phyloP scores from a whole-genome alignment of 2,329 filamentous ascomycete genomes.

The Metarhizium humberi region DNA sequence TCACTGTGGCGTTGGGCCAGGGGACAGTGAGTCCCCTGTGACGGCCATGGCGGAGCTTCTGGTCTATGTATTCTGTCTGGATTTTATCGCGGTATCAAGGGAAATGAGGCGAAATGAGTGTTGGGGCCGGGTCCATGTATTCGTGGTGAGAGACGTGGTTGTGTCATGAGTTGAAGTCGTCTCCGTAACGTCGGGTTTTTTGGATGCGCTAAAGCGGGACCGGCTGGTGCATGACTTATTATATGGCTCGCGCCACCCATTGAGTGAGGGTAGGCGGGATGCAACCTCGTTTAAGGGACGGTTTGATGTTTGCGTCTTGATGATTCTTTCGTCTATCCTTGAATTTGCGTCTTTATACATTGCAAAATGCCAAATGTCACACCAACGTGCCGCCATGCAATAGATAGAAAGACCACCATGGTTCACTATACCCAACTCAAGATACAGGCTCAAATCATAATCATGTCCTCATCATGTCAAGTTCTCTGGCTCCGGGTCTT shows the following conservation, averaged over 20 bases:
- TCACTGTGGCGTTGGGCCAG: slow-evolving; percentile 6
- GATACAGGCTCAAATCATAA: too few relatives aligned
- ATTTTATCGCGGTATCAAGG: not conserved
- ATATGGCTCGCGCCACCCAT: not conserved
- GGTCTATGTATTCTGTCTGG: not conserved
- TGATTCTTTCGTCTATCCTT: too few relatives aligned
- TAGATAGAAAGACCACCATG: too few relatives aligned
- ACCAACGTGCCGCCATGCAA: too few relatives aligned
- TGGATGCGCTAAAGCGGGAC: not conserved
- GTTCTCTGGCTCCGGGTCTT: too few relatives aligned
- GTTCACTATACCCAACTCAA: too few relatives aligned
- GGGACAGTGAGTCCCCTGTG: not conserved
- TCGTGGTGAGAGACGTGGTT: not conserved
- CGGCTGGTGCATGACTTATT: not conserved
- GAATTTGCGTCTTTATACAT: too few relatives aligned
- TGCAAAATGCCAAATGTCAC: too few relatives aligned
- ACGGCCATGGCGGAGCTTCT: slow-evolving; percentile 1
- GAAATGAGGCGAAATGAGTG: not conserved
- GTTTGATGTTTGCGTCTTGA: too few relatives aligned
- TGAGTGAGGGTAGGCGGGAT: too few relatives aligned
- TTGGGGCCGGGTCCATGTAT: not conserved
- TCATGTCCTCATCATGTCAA: too few relatives aligned
- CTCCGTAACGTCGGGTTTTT: not conserved
- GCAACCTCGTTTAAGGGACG: too few relatives aligned
- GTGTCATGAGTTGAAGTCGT: not conserved